These are phyloP conservation scores for Verticillium tricorpus DNA, from an alignment of 2,329 filamentous ascomycete species.

Conservation along the genomic window DNA sequence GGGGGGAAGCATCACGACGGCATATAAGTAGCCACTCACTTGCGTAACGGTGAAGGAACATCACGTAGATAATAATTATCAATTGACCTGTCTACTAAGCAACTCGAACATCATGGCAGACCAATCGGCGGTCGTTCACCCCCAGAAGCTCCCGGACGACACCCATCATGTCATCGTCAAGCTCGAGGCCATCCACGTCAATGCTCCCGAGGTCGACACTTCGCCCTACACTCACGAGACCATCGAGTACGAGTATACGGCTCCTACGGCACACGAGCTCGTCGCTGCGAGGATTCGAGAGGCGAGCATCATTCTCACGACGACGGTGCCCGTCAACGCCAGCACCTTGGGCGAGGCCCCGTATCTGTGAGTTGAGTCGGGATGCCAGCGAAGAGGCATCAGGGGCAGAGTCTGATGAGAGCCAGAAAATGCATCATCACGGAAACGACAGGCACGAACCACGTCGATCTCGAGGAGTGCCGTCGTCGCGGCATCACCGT, in stretches of 20 bases:
- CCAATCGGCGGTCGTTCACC: conserved; percentile 6
- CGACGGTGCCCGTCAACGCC: conserved; percentile 15
- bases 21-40: background rate
- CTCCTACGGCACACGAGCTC: conserved; percentile 3
- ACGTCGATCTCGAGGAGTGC: conserved; percentile 17
- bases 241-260: conserved; percentile 12
- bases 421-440: conserved; percentile 17
- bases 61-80: background rate
- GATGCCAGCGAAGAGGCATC: background rate
- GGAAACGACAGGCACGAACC: conserved; percentile 17
- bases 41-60: no score
- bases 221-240: conserved; percentile 9
- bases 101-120: background rate
- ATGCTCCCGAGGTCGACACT: conserved; percentile 8
- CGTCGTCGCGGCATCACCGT: conserved; percentile 14
- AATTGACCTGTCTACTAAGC: no score
- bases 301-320: conserved; percentile 20
- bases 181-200: conserved; percentile 13
- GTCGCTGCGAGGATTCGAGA: conserved; percentile 14
- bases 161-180: conserved; percentile 15
- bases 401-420: background rate
- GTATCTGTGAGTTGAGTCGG: conserved; percentile 12
- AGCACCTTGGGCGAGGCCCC: conserved; percentile 14
- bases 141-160: conserved; percentile 5
- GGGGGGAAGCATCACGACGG: background rate